These are phyloP conservation scores for Quercus rubra DNA, from an alignment of 306 rosid species.

Conservation along the genomic window DNA sequence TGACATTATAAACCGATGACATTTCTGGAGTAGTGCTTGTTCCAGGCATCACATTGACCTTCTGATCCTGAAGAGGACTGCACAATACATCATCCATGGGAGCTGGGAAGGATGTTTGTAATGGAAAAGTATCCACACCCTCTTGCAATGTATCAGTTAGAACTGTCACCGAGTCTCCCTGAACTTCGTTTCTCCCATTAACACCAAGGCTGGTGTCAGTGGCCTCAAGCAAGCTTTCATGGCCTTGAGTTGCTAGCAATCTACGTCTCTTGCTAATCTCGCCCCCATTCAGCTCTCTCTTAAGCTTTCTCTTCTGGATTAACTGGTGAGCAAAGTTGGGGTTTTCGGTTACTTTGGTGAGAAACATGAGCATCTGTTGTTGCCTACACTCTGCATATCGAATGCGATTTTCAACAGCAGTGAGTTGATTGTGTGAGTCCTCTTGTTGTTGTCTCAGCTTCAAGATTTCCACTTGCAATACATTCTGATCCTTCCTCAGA, in stretches of 20 bases:
- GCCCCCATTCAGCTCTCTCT: slow-evolving; percentile 43
- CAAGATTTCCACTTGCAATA: slow-evolving; percentile 54
- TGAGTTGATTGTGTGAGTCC: slow-evolving; percentile 45
- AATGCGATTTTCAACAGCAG: slow-evolving; percentile 46
- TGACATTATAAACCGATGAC: slow-evolving; percentile 44
- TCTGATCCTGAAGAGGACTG: slow-evolving; percentile 21
- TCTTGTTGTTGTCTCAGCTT: slow-evolving; percentile 62
- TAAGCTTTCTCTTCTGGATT: slow-evolving; percentile 38
- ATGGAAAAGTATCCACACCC: slow-evolving; percentile 2
- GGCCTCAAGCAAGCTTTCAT: slow-evolving; percentile 20
- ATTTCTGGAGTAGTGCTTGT: slow-evolving; percentile 11
- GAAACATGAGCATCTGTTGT: slow-evolving; percentile 59
- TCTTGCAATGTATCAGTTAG: slow-evolving; percentile 39
- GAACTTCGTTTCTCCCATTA: slow-evolving; percentile 28
- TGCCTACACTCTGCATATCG: slow-evolving; percentile 52
- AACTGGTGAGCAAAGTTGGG: slow-evolving; percentile 45
- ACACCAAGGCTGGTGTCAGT: slow-evolving; percentile 5
- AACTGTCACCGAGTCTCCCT: slow-evolving; percentile 25
- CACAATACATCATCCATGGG: slow-evolving; percentile 29
- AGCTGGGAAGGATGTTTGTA: slow-evolving; percentile 14
- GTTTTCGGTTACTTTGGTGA: slow-evolving; percentile 41
- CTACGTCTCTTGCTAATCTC: slow-evolving; percentile 52
- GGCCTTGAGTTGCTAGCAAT: slow-evolving; percentile 35
- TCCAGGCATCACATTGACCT: slow-evolving; percentile 9
- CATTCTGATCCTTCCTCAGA: slow-evolving; percentile 59